phyloP scores from a whole-genome alignment of 441 rosid species.

The Pelargonium fulgidum region DNA sequence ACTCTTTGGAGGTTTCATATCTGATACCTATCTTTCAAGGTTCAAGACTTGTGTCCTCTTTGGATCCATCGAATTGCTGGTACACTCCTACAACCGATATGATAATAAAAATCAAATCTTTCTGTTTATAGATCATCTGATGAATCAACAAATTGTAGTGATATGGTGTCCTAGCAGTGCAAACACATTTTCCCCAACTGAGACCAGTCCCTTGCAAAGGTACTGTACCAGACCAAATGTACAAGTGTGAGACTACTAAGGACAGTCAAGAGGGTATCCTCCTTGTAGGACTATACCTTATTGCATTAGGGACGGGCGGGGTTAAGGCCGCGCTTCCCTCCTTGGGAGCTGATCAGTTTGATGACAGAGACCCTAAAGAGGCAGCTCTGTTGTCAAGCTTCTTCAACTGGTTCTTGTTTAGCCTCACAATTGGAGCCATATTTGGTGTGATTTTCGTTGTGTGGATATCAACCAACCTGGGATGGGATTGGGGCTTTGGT shows the following conservation, averaged over 20 bases:
- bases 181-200: constrained; percentile 44
- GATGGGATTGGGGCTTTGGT: constrained; percentile 56
- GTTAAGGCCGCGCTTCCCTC: constrained; percentile 51
- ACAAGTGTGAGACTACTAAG: constrained; percentile 33
- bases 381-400: constrained; percentile 42
- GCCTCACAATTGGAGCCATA: constrained; percentile 44
- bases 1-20: constrained; percentile 56
- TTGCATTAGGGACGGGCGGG: constrained; percentile 52
- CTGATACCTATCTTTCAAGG: constrained; percentile 54
- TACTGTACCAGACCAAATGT: constrained; percentile 23
- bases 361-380: constrained; percentile 38
- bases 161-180: constrained; percentile 36
- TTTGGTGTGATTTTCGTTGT: constrained; percentile 46
- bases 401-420: constrained; percentile 62
- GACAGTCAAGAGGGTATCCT: constrained; percentile 34
- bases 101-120: too few species aligned
- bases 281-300: constrained; percentile 40
- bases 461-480: constrained; percentile 44
- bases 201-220: constrained; percentile 49
- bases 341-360: constrained; percentile 63
- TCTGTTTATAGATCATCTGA: too few species aligned
- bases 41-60: constrained; percentile 51
- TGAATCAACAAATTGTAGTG: constrained; percentile 32
- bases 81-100: constrained; percentile 14
- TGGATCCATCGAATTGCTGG: constrained; percentile 48